Evolutionary conservation across 2,329 filamentous ascomycete species (phyloP), one percentile per base, ranked within the genome.

Genomic region (Bipolaris bicolor): DNA sequence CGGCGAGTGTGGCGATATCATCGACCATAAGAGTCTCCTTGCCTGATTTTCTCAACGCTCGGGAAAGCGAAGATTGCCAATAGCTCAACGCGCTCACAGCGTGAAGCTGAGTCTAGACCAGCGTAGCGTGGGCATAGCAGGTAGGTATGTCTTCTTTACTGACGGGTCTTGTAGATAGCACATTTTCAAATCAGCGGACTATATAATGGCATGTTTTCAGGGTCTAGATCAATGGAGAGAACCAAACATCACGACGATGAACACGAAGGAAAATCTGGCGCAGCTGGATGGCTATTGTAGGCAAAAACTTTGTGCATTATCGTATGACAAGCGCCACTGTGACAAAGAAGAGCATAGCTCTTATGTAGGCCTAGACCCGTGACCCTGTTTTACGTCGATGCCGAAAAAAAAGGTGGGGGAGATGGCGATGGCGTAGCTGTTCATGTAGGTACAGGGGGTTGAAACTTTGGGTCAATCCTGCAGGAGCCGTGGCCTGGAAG

Each of bases 391-490:
- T 31, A 31, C 3, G 10, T 31, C 29, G 29, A 31, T 31, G 29
- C 29, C 7, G 7, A 18, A n/a, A 33, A 10, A 18, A 36, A 39
- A 31, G 40, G 29, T 7, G 31, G 39, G 44, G 44, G 34, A 39
- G 33, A 43, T 26, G 49, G 31, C 37, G 47, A 41, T 58, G 33
- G 51, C 34, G 16, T 45, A 22, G 43, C 45, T 33, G 52, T 20
- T 18, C 29, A 33, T 49, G 15, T 15, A 31, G 29, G 29, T 11
- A 13, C 29, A 31, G 10, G 29, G 26, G 37, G 16, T 46, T 18
- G 13, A 45, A 45, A 46, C 44, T 26, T 29, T 33, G 45, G 22
- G 44, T 39, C 22, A 29, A 51, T 41, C 43, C 45, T 29, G 34
- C 34, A 56, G 41, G 41, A 36, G 26, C 41, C 33, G 39, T 18